Evolutionary conservation across 2,329 filamentous ascomycete species (phyloP).

Genomic region (Alternaria triticina): DNA sequence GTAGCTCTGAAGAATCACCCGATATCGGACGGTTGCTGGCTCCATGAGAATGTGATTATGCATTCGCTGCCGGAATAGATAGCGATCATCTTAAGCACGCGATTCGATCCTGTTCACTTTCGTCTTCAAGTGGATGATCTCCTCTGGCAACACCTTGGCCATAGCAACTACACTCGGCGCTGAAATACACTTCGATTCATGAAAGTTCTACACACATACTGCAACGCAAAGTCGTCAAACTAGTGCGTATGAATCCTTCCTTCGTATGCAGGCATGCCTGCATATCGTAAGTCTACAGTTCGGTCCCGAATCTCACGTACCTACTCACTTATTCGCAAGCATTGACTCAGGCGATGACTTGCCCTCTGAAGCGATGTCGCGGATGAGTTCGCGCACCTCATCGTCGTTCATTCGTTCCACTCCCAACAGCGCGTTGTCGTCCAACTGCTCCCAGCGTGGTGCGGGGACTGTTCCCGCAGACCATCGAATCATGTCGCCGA

Average conservation of each 20-base stretch:
- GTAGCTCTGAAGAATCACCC: not conserved
- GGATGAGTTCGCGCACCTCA: conserved; percentile 1
- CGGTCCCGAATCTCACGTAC: not conserved
- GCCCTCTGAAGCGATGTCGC: not conserved
- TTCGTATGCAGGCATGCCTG: not conserved
- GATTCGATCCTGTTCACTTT: not conserved
- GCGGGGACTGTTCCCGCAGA: not conserved
- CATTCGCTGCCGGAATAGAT: not conserved
- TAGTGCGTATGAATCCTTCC: too few species aligned
- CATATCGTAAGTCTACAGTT: not conserved
- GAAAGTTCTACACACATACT: not conserved
- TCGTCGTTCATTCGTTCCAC: conserved; percentile 3
- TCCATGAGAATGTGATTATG: not conserved
- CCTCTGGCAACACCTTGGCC: not conserved
- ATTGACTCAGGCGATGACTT: not conserved
- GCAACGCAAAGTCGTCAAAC: not conserved
- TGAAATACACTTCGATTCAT: not conserved
- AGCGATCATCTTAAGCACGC: not conserved
- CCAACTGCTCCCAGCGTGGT: conserved; percentile 5
- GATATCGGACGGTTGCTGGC: not conserved
- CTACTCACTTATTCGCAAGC: not conserved
- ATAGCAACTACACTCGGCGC: not conserved
- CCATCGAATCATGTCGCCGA: conserved; percentile 15
- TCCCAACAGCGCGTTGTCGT: conserved; percentile 7
- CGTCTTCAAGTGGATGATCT: not conserved